Base-by-base conservation (phyloP, 495 filamentous ascomycete genomes). In the Tuber brumale region DNA sequence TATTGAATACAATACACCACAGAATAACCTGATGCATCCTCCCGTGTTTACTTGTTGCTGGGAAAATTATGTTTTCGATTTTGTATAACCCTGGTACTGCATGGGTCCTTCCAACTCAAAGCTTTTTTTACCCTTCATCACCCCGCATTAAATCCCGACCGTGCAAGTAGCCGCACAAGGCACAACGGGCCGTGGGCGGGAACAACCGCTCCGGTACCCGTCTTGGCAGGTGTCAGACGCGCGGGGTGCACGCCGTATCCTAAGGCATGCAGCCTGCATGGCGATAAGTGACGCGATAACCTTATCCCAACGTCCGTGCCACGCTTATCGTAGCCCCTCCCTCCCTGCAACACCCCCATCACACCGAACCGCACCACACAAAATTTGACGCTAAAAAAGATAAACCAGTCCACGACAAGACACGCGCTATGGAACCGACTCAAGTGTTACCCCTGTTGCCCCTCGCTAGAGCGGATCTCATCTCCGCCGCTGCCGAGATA, bases 251-350 rank as follows among this genome's bases (percentile, higher is more conserved):
- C 3, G 4, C 12, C 51, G 48, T 51, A n/a, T 9, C 51, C 4
- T 31, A n/a, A 61, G 3, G 12, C 9, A 9, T 16, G 10, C 51
- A 31, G 51, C 51, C 51, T 31, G 51, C 51, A 61, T 16, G 10
- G 2, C 12, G 51, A 61, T 61, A 61, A 14, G n/a, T 21, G 31
- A 31, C 23, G 51, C 51, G 51, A 61, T 61, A 61, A 61, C 51
- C 51, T 61, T 61, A 61, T 61, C 21, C n/a, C 2, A 10, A 61
- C 51, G 51, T 61, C 51, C 10, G 27, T 31, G 3, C 16, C 27
- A 10, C 51, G n/a, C 51, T 61, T 61, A 31, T 61, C 51, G 48
- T 61, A 61, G n/a, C 51, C 51, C 51, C 51, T 61, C 51, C 51
- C 48, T 57, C 51, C 51, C 23, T 57, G 51, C 51, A 57, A 57